These are phyloP conservation scores for Cercis canadensis DNA, from an alignment of 306 rosid species.

Conservation along the genomic window DNA sequence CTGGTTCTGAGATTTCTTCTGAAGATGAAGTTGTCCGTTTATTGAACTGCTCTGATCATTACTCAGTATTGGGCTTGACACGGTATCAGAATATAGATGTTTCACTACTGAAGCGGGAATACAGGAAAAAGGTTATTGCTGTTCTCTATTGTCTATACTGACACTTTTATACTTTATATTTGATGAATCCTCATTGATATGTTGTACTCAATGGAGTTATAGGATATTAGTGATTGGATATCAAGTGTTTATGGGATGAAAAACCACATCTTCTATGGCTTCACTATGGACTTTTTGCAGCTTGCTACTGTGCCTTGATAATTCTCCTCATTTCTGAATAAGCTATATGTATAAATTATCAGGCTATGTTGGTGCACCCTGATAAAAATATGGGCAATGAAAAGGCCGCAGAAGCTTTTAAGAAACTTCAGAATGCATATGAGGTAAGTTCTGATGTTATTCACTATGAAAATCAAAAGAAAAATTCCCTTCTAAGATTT, in stretches of 20 bases:
- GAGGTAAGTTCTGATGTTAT: slow-evolving; percentile 63
- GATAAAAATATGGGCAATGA: slow-evolving; percentile 99
- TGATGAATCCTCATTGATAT: slow-evolving; percentile 29
- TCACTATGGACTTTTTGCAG: slow-evolving; percentile 23
- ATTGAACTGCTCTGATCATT: slow-evolving; percentile 89
- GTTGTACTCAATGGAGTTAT: slow-evolving; percentile 27
- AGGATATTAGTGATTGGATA: slow-evolving; percentile 7
- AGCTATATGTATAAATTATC: slow-evolving; percentile 43
- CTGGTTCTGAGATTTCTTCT: slow-evolving; percentile 78
- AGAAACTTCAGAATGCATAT: slow-evolving; percentile 98
- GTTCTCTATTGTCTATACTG: slow-evolving; percentile 38
- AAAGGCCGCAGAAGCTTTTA: slow-evolving; percentile 96
- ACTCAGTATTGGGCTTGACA: slow-evolving; percentile 77
- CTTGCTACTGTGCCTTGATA: slow-evolving; percentile 34
- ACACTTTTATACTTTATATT: slow-evolving; percentile 25
- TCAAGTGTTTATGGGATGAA: slow-evolving; percentile 27
- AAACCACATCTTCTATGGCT: slow-evolving; percentile 23
- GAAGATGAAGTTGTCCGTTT: slow-evolving; percentile 95
- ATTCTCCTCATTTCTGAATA: slow-evolving; percentile 35
- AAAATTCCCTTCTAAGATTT: slow-evolving; percentile 30
- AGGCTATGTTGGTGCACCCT: slow-evolving; percentile 99
- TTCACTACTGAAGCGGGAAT: slow-evolving; percentile 85
- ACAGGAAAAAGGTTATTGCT: slow-evolving; percentile 80
- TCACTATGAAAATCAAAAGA: slow-evolving; percentile 24
- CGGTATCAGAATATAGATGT: slow-evolving; percentile 77